Evolutionary conservation across 305 asterid species (phyloP).

Genomic region (Withania somnifera): DNA sequence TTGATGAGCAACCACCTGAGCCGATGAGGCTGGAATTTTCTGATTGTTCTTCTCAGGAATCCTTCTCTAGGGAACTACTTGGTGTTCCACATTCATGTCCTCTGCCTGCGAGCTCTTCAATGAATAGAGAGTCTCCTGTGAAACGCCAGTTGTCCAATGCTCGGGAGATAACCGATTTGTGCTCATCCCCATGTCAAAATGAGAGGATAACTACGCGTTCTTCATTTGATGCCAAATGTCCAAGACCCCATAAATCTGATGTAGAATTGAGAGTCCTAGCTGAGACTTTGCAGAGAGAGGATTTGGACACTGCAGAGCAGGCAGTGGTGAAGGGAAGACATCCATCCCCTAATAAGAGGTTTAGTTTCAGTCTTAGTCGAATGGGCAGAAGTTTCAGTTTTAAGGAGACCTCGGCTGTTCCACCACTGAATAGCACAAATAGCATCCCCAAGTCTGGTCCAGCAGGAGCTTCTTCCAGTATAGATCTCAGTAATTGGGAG

Average conservation of each 20-base stretch:
- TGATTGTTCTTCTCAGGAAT: constrained; percentile 41
- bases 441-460: constrained; percentile 45
- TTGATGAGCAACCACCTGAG: constrained; percentile 31
- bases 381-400: constrained; percentile 74
- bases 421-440: constrained; percentile 33
- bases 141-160: background rate
- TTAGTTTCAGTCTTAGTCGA: constrained; percentile 60
- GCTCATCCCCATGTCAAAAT: constrained; percentile 1
- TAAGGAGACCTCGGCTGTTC: constrained; percentile 51
- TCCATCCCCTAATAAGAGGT: constrained; percentile 60
- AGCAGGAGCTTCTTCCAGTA: constrained; percentile 18
- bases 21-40: constrained; percentile 25
- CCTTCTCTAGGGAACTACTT: constrained; percentile 22
- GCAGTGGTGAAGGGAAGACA: constrained; percentile 37
- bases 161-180: constrained; percentile 9
- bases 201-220: constrained; percentile 9
- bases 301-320: constrained; percentile 21
- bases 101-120: constrained; percentile 27
- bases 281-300: constrained; percentile 21
- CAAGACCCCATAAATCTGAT: constrained; percentile 6
- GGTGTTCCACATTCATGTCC: constrained; percentile 52
- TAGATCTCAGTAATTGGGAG: constrained; percentile 22
- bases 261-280: constrained; percentile 3
- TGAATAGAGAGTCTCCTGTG: constrained; percentile 2
- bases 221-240: constrained; percentile 23